Evolutionary conservation across 192 early-diverging fungal genomes (phyloP).

Genomic region (Backusella australiensis): DNA sequence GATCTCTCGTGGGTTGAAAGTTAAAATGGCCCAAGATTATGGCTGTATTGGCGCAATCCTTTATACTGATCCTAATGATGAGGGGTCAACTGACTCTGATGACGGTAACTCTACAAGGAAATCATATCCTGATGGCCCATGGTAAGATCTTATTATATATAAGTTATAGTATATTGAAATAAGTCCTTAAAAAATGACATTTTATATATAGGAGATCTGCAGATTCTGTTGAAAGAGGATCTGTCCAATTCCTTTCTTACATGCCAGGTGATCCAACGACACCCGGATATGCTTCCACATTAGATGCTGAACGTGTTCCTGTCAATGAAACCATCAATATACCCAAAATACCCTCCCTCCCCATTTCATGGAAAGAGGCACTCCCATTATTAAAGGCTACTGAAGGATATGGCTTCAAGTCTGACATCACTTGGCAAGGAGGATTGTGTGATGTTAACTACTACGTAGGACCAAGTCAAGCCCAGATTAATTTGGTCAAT

Average conservation of each 20-base stretch:
- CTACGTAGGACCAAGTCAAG: slow-evolving; percentile 53
- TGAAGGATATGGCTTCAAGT: slow-evolving; percentile 39
- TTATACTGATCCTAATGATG: slow-evolving; percentile 63
- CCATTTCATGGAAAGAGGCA: slow-evolving; percentile 61
- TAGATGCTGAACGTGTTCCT: slow-evolving; percentile 30
- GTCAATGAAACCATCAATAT: slow-evolving; percentile 43
- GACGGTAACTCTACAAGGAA: slow-evolving; percentile 19
- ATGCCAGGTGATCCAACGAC: slow-evolving; percentile 62
- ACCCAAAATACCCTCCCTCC: slow-evolving; percentile 59
- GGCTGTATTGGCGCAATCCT: slow-evolving; percentile 59
- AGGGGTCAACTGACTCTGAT: slow-evolving; percentile 37
- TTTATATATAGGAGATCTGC: slow-evolving; percentile 23
- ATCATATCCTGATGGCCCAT: slow-evolving; percentile 59
- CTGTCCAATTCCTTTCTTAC: slow-evolving; percentile 42
- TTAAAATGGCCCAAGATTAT: slow-evolving; percentile 47
- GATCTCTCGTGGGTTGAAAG: slow-evolving; percentile 53
- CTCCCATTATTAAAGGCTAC: slow-evolving; percentile 51
- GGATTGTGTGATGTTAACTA: slow-evolving; percentile 52
- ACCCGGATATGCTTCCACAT: slow-evolving; percentile 46
- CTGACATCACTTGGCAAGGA: slow-evolving; percentile 46
- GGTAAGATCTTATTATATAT: slow-evolving; percentile 14
- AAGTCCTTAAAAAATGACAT: neutral
- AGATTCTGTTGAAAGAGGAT: slow-evolving; percentile 48
- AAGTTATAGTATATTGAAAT: neutral
- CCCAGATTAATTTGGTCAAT: slow-evolving; percentile 51